Base-by-base conservation (phyloP, 2,329 filamentous ascomycete genomes). In the Cercospora janseana region DNA sequence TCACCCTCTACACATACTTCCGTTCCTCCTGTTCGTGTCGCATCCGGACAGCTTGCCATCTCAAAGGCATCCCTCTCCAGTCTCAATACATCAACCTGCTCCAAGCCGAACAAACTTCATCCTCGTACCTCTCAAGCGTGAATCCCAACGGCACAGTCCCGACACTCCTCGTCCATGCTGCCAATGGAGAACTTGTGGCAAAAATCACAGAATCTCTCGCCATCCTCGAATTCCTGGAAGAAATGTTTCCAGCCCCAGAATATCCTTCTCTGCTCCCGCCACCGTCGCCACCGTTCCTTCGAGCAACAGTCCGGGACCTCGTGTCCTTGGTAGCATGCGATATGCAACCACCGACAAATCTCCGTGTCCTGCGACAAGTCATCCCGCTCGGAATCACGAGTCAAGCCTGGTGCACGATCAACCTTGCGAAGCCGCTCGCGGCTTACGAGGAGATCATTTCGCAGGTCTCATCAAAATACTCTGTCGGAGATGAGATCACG, bases 201-300 rank as follows among this genome's bases (percentile, higher is more conserved):
- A 44, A 44, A 8, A 46, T 56, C 8, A 32, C 74, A 79, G 23
- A 75, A 60, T 83, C 79, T 4, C 63, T 82, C 27, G 78, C 82
- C 1, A 80, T 80, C 0, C 70, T 85, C 3, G 81, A 85, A 60
- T 85, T 79, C 54, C 72, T 85, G 2, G 81, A 84, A 40, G 81
- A 85, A 56, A 65, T 66, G 1, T 74, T 75, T 34, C 74, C 77
- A 0, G 59, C 69, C 0, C 51, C 60, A 0, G 60, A 63, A 0
- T 57, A 69, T 0, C 1, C 3, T 6, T 13, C 34, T 6, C 70
- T 83, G 1, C 71, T 83, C 0, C 81, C 81, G 0, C 71, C 83
- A 0, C 79, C 80, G 0, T 64, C 68, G 0, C 66, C 78, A 20
- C 64, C 70, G 0, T 57, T 66, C 2, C 61, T 57, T 0, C 72